phyloP scores from a whole-genome alignment of 148 eudicot genomes.

The Rhododendron ferrugineum region DNA sequence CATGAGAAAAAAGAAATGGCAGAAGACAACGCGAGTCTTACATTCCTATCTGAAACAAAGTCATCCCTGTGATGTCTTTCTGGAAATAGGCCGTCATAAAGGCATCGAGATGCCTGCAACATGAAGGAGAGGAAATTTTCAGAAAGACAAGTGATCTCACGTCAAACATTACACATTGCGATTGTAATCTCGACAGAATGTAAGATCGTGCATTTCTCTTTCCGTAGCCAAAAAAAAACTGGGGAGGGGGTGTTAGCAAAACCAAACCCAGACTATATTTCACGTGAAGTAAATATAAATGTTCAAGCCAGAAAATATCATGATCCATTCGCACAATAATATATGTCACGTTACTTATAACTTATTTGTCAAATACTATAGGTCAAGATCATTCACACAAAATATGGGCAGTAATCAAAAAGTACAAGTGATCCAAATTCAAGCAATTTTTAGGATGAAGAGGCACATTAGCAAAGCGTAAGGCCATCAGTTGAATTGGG shows the following conservation, averaged over 20 bases:
- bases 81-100: slow-evolving; percentile 22
- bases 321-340: neutral
- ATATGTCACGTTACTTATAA: no score
- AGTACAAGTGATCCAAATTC: no score
- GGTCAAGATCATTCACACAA: no score
- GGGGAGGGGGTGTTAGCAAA: neutral
- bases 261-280: neutral
- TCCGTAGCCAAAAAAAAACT: neutral
- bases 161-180: neutral
- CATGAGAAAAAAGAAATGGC: neutral
- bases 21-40: neutral
- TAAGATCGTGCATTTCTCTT: neutral
- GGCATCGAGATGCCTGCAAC: slow-evolving; percentile 32
- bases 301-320: neutral
- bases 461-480: no score
- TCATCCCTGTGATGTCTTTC: slow-evolving; percentile 1
- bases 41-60: neutral
- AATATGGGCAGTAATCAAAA: no score
- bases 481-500: no score
- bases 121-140: neutral
- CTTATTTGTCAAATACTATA: no score
- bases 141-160: neutral
- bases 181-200: neutral
- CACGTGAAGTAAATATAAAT: neutral
- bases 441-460: no score